Conservation (phyloP, 2,329 filamentous ascomycete genomes). For the Acephala macrosclerotiorum region DNA sequence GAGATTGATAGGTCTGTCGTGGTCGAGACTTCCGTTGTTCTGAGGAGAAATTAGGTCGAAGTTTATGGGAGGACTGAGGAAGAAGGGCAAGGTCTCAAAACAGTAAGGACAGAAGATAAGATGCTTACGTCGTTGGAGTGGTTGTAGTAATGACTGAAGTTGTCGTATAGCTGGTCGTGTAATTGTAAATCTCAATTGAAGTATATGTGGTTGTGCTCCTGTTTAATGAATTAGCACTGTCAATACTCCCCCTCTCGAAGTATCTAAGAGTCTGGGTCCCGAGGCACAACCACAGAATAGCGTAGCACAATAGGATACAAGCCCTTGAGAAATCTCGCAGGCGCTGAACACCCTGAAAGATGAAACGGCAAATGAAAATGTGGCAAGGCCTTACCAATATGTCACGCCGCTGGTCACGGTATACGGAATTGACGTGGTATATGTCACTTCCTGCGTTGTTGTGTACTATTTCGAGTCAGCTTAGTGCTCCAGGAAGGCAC, state of each 20-base stretch:
- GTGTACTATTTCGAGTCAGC: constrained; percentile 17
- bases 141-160: neutral
- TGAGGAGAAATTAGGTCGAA: neutral
- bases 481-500: constrained; percentile 1
- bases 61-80: neutral
- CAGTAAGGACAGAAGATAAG: neutral
- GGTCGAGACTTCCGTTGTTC: neutral
- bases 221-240: no score
- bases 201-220: neutral
- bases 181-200: neutral
- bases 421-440: constrained; percentile 21
- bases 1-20: neutral
- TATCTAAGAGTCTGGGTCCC: no score
- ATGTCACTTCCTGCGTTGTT: constrained; percentile 21
- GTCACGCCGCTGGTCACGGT: constrained; percentile 13
- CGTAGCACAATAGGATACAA: no score
- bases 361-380: no score
- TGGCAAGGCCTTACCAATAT: neutral
- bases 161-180: neutral
- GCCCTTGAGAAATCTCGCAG: no score
- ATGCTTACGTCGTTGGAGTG: neutral
- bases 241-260: no score
- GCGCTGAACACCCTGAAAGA: no score
- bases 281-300: no score
- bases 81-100: neutral